Conservation (phyloP, 1,139 yeast species). For the Candida smagusa region DNA sequence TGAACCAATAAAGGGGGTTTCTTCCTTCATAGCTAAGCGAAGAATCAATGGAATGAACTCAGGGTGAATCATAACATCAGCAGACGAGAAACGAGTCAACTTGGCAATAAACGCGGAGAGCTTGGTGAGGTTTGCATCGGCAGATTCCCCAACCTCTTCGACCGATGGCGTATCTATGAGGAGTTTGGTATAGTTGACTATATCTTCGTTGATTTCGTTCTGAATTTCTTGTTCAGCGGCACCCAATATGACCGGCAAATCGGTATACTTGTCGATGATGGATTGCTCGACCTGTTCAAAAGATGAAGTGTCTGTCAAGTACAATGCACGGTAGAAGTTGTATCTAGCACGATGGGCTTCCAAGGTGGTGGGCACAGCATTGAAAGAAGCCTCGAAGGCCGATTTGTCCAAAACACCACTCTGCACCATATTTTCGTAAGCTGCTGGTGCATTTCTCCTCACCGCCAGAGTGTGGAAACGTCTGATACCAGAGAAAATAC, state of each 20-base stretch:
- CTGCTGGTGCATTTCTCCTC: neutral
- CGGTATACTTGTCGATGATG: slow-evolving; percentile 28
- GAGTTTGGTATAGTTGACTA: slow-evolving; percentile 28
- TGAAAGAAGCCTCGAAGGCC: neutral
- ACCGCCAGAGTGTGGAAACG: slow-evolving; percentile 33
- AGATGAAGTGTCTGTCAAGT: slow-evolving; percentile 31
- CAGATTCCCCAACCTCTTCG: slow-evolving; percentile 8
- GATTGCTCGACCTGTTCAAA: slow-evolving; percentile 21
- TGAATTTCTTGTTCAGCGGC: slow-evolving; percentile 8
- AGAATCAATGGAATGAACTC: slow-evolving; percentile 36
- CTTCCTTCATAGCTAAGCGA: slow-evolving; percentile 20
- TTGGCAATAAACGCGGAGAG: slow-evolving; percentile 27
- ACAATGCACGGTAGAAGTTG: slow-evolving; percentile 37
- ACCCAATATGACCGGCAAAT: slow-evolving; percentile 4
- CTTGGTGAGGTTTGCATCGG: slow-evolving; percentile 16
- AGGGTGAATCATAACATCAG: slow-evolving; percentile 24
- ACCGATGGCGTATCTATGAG: slow-evolving; percentile 30
- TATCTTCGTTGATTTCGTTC: slow-evolving; percentile 24
- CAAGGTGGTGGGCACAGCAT: neutral
- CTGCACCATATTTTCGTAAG: neutral
- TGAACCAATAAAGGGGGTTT: slow-evolving; percentile 21
- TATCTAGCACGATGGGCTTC: slow-evolving; percentile 29
- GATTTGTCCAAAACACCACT: neutral
- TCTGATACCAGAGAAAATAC: slow-evolving; percentile 48
- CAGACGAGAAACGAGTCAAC: slow-evolving; percentile 21